Conservation (phyloP, 306 rosid genomes). For the Vigna reflexopilosa region DNA sequence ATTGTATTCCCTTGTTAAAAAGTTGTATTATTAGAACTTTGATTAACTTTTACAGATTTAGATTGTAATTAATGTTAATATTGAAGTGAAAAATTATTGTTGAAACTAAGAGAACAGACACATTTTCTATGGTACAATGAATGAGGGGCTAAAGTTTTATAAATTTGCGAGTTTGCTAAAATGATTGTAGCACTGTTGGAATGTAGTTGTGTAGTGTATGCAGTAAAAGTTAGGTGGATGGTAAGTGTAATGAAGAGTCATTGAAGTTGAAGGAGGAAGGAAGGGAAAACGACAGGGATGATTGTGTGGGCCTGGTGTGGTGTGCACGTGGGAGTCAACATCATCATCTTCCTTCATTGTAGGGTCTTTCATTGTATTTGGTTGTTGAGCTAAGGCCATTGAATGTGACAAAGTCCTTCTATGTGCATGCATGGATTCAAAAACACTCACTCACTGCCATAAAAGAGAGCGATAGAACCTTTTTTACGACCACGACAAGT, state of each 20-base stretch:
- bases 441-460: conserved; percentile 13
- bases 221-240: conserved; percentile 17
- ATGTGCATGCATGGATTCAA: conserved; percentile 43
- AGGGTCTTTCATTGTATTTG: conserved; percentile 24
- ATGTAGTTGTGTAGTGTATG: not conserved
- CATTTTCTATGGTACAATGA: too few species aligned
- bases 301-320: conserved; percentile 41
- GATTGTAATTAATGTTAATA: too few species aligned
- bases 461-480: not conserved
- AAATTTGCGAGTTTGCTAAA: too few species aligned
- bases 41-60: too few species aligned
- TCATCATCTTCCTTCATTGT: conserved; percentile 37
- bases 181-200: not conserved
- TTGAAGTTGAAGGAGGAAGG: conserved; percentile 2
- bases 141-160: too few species aligned
- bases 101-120: too few species aligned
- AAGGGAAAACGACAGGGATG: conserved; percentile 45
- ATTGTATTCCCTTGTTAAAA: too few species aligned
- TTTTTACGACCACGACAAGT: conserved; percentile 37
- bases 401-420: conserved; percentile 41
- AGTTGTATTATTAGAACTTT: too few species aligned
- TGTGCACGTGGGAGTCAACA: conserved; percentile 49
- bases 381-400: conserved; percentile 39
- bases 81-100: too few species aligned
- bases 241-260: conserved; percentile 9